phyloP scores from a whole-genome alignment of 2,329 filamentous ascomycete species.

The Fusarium torulosum region DNA sequence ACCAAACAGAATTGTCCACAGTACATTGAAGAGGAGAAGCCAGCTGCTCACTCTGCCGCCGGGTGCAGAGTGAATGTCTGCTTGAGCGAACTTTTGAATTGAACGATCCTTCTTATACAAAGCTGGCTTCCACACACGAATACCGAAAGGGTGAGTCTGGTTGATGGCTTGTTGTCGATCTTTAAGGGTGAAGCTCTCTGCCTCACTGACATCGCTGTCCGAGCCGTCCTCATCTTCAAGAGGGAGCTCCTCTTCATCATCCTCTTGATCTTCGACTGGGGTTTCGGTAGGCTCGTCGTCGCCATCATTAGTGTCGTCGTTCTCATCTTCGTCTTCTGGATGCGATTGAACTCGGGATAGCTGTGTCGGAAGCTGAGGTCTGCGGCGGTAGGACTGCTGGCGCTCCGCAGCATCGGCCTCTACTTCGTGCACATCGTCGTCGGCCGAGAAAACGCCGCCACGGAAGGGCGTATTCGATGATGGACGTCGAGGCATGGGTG shows the following conservation, averaged over 20 bases:
- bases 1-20: constrained; percentile 93
- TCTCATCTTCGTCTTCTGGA: constrained; percentile 37
- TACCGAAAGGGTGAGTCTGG: constrained; percentile 97
- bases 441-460: constrained; percentile 89
- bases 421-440: constrained; percentile 87
- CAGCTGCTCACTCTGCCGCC: constrained; percentile 87
- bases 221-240: constrained; percentile 69
- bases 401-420: constrained; percentile 72
- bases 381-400: constrained; percentile 57
- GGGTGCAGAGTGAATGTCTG: constrained; percentile 95
- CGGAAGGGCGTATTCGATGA: constrained; percentile 80
- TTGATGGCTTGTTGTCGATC: constrained; percentile 98
- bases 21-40: constrained; percentile 87
- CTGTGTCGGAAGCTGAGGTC: constrained; percentile 50
- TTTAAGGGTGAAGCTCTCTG: constrained; percentile 97
- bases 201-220: constrained; percentile 83
- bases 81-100: constrained; percentile 95
- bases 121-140: constrained; percentile 98
- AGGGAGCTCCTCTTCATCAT: constrained; percentile 55
- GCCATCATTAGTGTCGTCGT: constrained; percentile 42
- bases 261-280: constrained; percentile 49
- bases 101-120: constrained; percentile 98
- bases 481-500: constrained; percentile 77
- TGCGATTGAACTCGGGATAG: constrained; percentile 60
- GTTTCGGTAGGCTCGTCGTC: constrained; percentile 41